Evolutionary conservation across 148 eudicot genomes (phyloP).

Genomic region (Vaccinium macrocarpon): DNA sequence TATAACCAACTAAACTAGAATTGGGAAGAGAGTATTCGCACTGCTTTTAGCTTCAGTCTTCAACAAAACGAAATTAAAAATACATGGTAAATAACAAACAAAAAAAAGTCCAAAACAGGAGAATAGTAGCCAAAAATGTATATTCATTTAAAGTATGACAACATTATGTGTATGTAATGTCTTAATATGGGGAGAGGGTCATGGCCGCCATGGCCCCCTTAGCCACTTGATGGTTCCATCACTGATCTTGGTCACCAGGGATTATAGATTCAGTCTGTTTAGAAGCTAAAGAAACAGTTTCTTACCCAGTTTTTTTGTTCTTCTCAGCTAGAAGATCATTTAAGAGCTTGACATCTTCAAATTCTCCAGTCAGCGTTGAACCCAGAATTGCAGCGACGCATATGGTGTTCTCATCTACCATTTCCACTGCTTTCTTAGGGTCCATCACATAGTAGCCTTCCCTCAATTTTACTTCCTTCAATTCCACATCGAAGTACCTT

Average conservation of each 20-base stretch:
- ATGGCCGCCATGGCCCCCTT: too few relatives aligned
- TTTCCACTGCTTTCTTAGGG: slow-evolving; percentile 18
- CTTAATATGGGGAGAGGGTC: too few relatives aligned
- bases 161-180: too few relatives aligned
- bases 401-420: slow-evolving; percentile 20
- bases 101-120: too few relatives aligned
- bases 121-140: too few relatives aligned
- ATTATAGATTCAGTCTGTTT: too few relatives aligned
- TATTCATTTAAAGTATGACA: too few relatives aligned
- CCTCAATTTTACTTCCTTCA: slow-evolving; percentile 19
- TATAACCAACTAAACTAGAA: background rate
- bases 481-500: slow-evolving; percentile 18
- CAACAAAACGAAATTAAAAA: background rate
- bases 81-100: too few relatives aligned
- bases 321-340: slow-evolving; percentile 14
- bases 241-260: too few relatives aligned
- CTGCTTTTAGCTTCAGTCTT: background rate
- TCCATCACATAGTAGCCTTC: slow-evolving; percentile 23
- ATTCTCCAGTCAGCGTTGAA: slow-evolving; percentile 18
- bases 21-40: background rate
- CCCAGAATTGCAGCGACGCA: slow-evolving; percentile 19
- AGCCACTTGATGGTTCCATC: too few relatives aligned
- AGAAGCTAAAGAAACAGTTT: background rate
- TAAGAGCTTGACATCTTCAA: slow-evolving; percentile 23
- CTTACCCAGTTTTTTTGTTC: slow-evolving; percentile 20